Evolutionary conservation across 2,329 filamentous ascomycete genomes (phyloP).

Genomic region (Tolypocladium cylindrosporum): DNA sequence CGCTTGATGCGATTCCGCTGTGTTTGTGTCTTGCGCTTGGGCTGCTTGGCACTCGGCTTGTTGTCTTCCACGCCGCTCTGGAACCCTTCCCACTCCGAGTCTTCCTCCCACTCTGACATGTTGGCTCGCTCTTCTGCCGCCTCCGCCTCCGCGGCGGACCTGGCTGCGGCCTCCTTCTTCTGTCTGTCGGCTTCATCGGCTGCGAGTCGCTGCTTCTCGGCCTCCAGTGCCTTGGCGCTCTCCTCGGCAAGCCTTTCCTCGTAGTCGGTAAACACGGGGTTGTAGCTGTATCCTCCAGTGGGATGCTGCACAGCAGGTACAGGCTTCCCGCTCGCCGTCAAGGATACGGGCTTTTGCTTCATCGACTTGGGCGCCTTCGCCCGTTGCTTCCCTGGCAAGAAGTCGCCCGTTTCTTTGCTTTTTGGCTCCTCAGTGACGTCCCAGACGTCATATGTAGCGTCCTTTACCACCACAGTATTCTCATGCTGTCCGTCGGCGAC

Average conservation of each 20-base stretch:
- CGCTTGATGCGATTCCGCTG: conserved; percentile 84
- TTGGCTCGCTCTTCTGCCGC: conserved; percentile 59
- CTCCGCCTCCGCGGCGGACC: conserved; percentile 64
- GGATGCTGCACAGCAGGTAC: conserved; percentile 73
- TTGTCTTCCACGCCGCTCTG: conserved; percentile 70
- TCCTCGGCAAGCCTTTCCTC: conserved; percentile 64
- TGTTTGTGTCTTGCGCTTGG: conserved; percentile 73
- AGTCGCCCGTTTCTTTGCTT: conserved; percentile 35
- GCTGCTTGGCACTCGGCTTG: conserved; percentile 54
- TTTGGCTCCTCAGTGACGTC: conserved; percentile 28
- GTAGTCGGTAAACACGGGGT: conserved; percentile 81
- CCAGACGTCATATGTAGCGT: conserved; percentile 76
- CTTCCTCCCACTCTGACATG: conserved; percentile 67
- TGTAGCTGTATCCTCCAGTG: conserved; percentile 80
- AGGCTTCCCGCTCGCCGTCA: conserved; percentile 71
- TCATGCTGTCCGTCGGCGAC: conserved; percentile 66
- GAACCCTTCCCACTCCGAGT: conserved; percentile 84
- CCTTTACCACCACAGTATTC: conserved; percentile 42
- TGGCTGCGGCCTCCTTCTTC: conserved; percentile 56
- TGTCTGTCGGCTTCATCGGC: conserved; percentile 57
- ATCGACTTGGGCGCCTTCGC: conserved; percentile 67
- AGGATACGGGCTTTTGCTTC: conserved; percentile 66
- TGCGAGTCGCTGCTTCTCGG: conserved; percentile 64
- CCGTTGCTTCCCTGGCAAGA: conserved; percentile 54
- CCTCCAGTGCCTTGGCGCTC: conserved; percentile 67